A percentile compares a stretch with the other conserved stretches of the same genome.
Conservation (phyloP, 2,329 filamentous ascomycete genomes). For the Trematosphaeria pertusa region DNA sequence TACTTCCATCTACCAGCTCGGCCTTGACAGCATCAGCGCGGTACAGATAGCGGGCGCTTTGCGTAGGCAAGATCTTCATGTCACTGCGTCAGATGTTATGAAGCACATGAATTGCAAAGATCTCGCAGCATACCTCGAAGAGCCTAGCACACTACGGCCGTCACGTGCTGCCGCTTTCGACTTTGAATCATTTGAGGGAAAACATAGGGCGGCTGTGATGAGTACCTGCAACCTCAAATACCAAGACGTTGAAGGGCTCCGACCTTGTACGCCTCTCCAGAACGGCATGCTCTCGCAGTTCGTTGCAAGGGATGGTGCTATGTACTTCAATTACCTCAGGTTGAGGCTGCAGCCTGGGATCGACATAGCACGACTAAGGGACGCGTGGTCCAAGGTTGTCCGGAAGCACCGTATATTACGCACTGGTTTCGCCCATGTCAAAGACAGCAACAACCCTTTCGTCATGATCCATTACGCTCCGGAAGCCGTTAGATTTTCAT, state of each 20-base stretch:
- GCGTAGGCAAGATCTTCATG: slow-evolving; percentile 62
- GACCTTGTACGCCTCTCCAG: slow-evolving; percentile 83
- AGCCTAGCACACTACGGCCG: neutral
- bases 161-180: slow-evolving; percentile 44
- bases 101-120: slow-evolving; percentile 53
- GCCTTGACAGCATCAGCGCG: slow-evolving; percentile 88
- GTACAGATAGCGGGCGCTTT: slow-evolving; percentile 76
- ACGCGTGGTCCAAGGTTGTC: slow-evolving; percentile 67
- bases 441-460: slow-evolving; percentile 68
- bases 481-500: slow-evolving; percentile 44
- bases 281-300: slow-evolving; percentile 81
- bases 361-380: slow-evolving; percentile 51
- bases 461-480: slow-evolving; percentile 72
- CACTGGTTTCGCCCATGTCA: slow-evolving; percentile 72
- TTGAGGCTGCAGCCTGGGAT: slow-evolving; percentile 57
- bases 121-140: slow-evolving; percentile 35
- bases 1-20: slow-evolving; percentile 85
- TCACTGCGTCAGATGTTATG: slow-evolving; percentile 77
- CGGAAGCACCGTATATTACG: slow-evolving; percentile 73
- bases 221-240: slow-evolving; percentile 36
- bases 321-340: slow-evolving; percentile 79
- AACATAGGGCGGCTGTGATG: slow-evolving; percentile 47
- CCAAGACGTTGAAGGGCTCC: slow-evolving; percentile 61
- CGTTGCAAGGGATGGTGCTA: slow-evolving; percentile 66
- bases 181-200: slow-evolving; percentile 59